A percentile compares a stretch with the other conserved stretches of the same genome.
These are phyloP conservation scores for Erucastrum elatum DNA, from an alignment of 345 rosid species.

Conservation along the genomic window DNA sequence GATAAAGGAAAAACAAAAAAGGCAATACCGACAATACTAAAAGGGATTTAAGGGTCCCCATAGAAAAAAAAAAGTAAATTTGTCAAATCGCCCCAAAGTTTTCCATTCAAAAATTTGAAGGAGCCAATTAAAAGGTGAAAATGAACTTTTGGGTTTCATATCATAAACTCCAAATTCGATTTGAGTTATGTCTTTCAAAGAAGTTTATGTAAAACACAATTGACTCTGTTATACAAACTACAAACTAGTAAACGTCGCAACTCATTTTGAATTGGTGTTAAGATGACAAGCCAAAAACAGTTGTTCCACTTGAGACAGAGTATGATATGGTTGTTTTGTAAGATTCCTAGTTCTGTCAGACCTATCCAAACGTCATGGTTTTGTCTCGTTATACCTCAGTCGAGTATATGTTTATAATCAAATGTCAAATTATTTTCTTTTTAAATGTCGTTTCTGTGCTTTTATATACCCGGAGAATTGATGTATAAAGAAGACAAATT, in stretches of 20 bases:
- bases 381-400: background rate
- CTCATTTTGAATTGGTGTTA: background rate
- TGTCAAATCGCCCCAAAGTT: conserved; percentile 29
- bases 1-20: conserved; percentile 12
- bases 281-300: background rate
- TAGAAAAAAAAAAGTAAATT: conserved; percentile 6
- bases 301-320: background rate
- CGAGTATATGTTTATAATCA: background rate
- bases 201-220: background rate
- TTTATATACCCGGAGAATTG: background rate
- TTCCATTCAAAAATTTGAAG: conserved; percentile 23
- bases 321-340: background rate
- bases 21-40: conserved; percentile 30
- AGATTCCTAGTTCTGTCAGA: conserved; percentile 1
- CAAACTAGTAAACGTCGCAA: background rate
- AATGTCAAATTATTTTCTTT: background rate
- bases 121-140: background rate
- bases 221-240: background rate
- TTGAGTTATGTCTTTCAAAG: background rate
- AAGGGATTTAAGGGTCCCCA: conserved; percentile 33
- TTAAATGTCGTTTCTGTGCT: background rate
- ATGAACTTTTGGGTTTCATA: too few relatives aligned
- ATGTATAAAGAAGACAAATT: conserved; percentile 26
- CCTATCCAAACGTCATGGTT: conserved; percentile 2
- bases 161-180: too few relatives aligned